Evolutionary conservation across 2,329 filamentous ascomycete species (phyloP).

Genomic region (Rutstroemia sp.): DNA sequence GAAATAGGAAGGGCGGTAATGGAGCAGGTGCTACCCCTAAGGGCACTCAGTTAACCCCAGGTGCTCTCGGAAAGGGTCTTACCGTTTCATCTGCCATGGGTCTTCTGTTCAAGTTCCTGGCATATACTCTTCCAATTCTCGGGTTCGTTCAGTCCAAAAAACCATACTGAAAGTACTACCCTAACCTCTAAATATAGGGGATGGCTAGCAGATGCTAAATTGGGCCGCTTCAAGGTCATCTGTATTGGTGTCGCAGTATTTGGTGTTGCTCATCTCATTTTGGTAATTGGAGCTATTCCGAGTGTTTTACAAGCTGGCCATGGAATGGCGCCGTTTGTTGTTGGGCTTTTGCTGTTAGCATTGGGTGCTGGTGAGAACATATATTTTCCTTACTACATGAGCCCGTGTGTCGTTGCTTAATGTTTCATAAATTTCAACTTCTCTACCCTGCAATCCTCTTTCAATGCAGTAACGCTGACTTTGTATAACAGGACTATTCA

Average conservation of each 20-base stretch:
- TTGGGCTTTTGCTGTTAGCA: constrained; percentile 23
- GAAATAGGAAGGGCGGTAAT: constrained; percentile 30
- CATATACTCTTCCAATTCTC: constrained; percentile 34
- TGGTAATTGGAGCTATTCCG: constrained; percentile 32
- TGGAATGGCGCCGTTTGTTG: constrained; percentile 43
- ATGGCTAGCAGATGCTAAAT: constrained; percentile 54
- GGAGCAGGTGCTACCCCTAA: constrained; percentile 33
- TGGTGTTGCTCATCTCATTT: constrained; percentile 53
- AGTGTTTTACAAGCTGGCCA: constrained; percentile 41
- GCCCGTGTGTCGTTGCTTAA: background rate
- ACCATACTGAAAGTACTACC: constrained; percentile 32
- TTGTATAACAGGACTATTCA: constrained; percentile 51
- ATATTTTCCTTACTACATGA: background rate
- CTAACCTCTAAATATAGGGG: constrained; percentile 28
- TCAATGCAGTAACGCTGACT: constrained; percentile 30
- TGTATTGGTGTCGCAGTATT: constrained; percentile 39
- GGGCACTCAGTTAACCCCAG: constrained; percentile 33
- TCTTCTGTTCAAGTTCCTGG: constrained; percentile 44
- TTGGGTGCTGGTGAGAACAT: constrained; percentile 35
- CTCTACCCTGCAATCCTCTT: background rate
- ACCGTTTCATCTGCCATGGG: constrained; percentile 44
- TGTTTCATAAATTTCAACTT: background rate
- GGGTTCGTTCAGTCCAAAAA: constrained; percentile 6
- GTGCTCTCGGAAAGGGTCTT: constrained; percentile 52
- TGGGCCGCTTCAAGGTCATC: constrained; percentile 61